These are phyloP conservation scores for Lippia alba DNA, from an alignment of 305 asterid species.

Conservation along the genomic window DNA sequence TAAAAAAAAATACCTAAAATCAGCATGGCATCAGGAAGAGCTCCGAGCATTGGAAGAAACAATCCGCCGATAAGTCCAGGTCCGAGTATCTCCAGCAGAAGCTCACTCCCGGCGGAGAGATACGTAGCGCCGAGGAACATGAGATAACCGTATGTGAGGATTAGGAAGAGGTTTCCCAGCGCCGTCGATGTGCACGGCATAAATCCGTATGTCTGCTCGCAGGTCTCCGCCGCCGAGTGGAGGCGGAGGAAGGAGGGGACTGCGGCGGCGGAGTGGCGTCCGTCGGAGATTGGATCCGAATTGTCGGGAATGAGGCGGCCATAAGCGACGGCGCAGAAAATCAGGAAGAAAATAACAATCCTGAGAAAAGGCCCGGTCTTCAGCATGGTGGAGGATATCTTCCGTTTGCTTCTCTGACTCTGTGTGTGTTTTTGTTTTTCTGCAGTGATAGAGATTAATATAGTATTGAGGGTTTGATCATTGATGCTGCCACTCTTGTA, in stretches of 20 bases:
- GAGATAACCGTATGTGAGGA: conserved; percentile 76
- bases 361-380: conserved; percentile 39
- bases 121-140: conserved; percentile 89
- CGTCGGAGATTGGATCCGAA: conserved; percentile 59
- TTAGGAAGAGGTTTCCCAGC: conserved; percentile 71
- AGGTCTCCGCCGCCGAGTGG: conserved; percentile 54
- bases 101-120: conserved; percentile 86
- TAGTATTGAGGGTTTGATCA: background rate
- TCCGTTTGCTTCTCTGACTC: background rate
- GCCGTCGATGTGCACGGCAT: conserved; percentile 88
- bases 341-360: conserved; percentile 38
- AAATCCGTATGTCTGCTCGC: conserved; percentile 92
- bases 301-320: conserved; percentile 58
- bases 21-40: conserved; percentile 98
- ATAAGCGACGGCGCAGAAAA: conserved; percentile 54
- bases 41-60: conserved; percentile 87
- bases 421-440: background rate
- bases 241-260: conserved; percentile 49
- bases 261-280: conserved; percentile 29
- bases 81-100: conserved; percentile 88
- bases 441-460: background rate
- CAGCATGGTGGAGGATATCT: conserved; percentile 27
- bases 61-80: conserved; percentile 97
- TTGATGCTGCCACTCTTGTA: too few species aligned
- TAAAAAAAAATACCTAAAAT: conserved; percentile 58